These are phyloP conservation scores for Mortierella hygrophila DNA, from an alignment of 192 early-diverging fungal genomes.

Conservation along the genomic window DNA sequence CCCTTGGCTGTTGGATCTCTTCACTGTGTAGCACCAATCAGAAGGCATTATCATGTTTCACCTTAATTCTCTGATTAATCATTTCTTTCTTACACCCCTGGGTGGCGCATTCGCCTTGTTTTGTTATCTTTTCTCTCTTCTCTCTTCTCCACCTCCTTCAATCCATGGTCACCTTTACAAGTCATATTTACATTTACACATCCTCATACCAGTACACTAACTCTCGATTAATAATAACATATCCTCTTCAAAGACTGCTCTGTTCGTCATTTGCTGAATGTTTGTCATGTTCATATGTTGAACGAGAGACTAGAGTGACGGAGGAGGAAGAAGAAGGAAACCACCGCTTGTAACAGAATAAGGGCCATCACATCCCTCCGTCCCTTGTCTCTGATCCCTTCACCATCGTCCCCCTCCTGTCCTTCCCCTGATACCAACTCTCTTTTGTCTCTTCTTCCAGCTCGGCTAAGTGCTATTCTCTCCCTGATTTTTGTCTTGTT, in stretches of 20 bases:
- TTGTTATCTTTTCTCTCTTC: background rate
- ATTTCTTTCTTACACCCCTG: background rate
- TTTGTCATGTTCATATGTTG: background rate
- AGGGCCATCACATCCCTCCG: background rate
- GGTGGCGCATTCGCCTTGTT: background rate
- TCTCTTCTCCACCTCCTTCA: background rate
- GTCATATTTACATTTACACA: background rate
- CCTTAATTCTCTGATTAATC: conserved; percentile 1
- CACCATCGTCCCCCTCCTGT: background rate
- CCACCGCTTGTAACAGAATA: background rate
- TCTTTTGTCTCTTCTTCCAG: background rate
- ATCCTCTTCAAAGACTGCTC: background rate
- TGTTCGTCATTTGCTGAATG: background rate
- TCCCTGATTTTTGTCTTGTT: background rate
- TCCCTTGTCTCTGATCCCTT: background rate
- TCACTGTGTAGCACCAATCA: background rate
- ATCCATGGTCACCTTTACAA: background rate
- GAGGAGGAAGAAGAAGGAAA: background rate
- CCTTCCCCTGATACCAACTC: background rate
- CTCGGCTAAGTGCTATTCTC: background rate
- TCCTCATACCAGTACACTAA: conserved; percentile 9
- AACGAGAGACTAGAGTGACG: background rate
- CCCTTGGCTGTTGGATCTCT: background rate
- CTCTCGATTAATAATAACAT: conserved; percentile 3
- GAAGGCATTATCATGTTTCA: background rate